Evolutionary conservation across 2,329 filamentous ascomycete genomes (phyloP).

Genomic region (Sporothrix pseudoabietina): DNA sequence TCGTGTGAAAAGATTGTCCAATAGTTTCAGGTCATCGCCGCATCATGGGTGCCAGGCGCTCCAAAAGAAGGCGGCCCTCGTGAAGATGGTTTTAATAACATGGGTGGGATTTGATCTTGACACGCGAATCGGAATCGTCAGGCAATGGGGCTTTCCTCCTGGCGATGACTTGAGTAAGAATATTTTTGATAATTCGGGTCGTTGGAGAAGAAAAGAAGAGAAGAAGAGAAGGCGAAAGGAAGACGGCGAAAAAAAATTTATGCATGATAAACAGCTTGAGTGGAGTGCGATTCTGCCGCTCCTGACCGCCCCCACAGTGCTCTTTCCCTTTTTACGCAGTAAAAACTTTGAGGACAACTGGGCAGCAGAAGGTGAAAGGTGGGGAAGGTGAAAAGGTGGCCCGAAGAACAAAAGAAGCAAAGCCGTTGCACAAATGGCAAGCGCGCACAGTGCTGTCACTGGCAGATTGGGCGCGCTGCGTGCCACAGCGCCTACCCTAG

Average conservation of each 20-base stretch:
- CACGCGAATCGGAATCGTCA: conserved; percentile 58
- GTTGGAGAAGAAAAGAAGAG: conserved; percentile 35
- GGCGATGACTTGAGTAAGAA: conserved; percentile 42
- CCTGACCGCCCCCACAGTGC: not conserved
- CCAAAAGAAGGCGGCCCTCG: conserved; percentile 60
- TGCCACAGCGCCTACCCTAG: not conserved
- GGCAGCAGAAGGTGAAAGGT: not conserved
- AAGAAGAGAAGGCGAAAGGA: conserved; percentile 1
- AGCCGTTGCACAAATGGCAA: conserved; percentile 1
- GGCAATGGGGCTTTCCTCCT: conserved; percentile 46
- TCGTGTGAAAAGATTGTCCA: conserved; percentile 49
- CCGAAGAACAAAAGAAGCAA: not conserved
- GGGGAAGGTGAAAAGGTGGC: not conserved
- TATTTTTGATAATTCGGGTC: conserved; percentile 39
- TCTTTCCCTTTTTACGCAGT: too few species aligned
- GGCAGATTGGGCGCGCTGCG: not conserved
- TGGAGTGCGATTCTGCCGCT: not conserved
- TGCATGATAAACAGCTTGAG: not conserved
- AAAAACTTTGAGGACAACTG: not conserved
- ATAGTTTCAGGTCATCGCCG: conserved; percentile 69
- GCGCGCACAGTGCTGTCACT: conserved; percentile 18
- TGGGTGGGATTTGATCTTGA: conserved; percentile 56
- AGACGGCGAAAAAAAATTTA: conserved; percentile 14
- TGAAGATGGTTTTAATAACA: conserved; percentile 70
- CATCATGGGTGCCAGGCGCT: conserved; percentile 62